A percentile compares a stretch with the other conserved stretches of the same genome.
Evolutionary conservation across 2,329 filamentous ascomycete species (phyloP).

Genomic region (Fusarium verrucosum): DNA sequence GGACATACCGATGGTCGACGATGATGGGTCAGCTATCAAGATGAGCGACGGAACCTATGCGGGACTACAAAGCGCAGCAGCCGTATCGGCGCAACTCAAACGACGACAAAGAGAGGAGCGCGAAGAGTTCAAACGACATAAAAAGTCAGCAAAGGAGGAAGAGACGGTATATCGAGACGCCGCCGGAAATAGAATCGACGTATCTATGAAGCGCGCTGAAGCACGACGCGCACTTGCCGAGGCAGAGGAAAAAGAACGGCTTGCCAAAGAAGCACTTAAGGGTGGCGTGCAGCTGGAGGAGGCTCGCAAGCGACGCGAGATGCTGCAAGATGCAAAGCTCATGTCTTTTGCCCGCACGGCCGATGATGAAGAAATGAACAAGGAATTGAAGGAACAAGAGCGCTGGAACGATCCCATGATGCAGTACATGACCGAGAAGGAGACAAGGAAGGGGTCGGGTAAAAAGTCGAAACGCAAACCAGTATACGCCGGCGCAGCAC

Average conservation of each 20-base stretch:
- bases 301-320: constrained; percentile 70
- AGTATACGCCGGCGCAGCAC: constrained; percentile 79
- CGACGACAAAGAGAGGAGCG: constrained; percentile 72
- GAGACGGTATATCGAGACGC: constrained; percentile 97
- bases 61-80: constrained; percentile 83
- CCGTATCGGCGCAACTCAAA: constrained; percentile 75
- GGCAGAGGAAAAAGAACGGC: constrained; percentile 75
- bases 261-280: constrained; percentile 75
- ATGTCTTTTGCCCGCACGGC: constrained; percentile 81
- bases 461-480: constrained; percentile 61
- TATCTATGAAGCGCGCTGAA: constrained; percentile 89
- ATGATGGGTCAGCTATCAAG: constrained; percentile 61
- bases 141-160: constrained; percentile 61
- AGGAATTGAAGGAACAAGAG: constrained; percentile 76
- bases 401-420: constrained; percentile 97
- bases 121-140: constrained; percentile 58
- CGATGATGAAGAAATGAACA: constrained; percentile 90
- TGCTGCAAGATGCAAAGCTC: constrained; percentile 81
- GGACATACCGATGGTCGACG: constrained; percentile 59
- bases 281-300: constrained; percentile 85
- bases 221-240: constrained; percentile 72
- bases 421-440: constrained; percentile 71
- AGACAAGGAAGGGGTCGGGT: constrained; percentile 40
- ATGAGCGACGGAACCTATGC: constrained; percentile 92
- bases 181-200: constrained; percentile 91